These are phyloP conservation scores for Apiospora marii DNA, from an alignment of 2,329 filamentous ascomycete genomes.

Conservation along the genomic window DNA sequence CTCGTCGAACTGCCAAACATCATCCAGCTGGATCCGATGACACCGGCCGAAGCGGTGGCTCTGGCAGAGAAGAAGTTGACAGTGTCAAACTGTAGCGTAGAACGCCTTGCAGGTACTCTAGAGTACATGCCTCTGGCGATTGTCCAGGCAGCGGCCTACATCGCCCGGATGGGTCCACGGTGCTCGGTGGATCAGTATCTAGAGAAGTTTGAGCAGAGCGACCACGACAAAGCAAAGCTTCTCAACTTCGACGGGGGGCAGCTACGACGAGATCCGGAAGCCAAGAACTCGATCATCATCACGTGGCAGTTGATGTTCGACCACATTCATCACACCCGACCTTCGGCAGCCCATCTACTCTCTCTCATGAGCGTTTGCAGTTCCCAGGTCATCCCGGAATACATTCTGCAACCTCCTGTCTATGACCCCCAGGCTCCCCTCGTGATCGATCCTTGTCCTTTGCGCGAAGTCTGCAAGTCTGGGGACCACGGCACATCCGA, in stretches of 20 bases:
- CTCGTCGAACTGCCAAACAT: slow-evolving; percentile 36
- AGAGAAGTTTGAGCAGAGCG: slow-evolving; percentile 43
- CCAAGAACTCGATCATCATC: slow-evolving; percentile 44
- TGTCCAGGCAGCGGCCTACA: slow-evolving; percentile 45
- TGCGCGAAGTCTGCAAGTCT: no score
- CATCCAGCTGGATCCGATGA: slow-evolving; percentile 41
- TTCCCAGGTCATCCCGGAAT: slow-evolving; percentile 48
- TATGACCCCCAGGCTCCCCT: no score
- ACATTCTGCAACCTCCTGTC: no score
- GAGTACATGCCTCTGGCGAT: slow-evolving; percentile 45
- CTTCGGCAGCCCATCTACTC: slow-evolving; percentile 50
- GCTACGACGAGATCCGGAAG: slow-evolving; percentile 43
- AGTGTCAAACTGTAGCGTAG: slow-evolving; percentile 27
- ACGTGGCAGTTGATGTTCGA: slow-evolving; percentile 49
- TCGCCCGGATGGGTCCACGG: slow-evolving; percentile 36
- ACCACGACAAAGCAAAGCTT: slow-evolving; percentile 39
- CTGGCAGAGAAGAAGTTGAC: slow-evolving; percentile 42
- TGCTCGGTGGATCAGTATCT: slow-evolving; percentile 49
- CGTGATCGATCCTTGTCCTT: no score
- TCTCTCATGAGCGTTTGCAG: slow-evolving; percentile 57
- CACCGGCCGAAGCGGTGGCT: slow-evolving; percentile 33
- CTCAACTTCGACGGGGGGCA: slow-evolving; percentile 41
- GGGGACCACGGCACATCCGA: neutral
- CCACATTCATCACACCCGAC: slow-evolving; percentile 43
- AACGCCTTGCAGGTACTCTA: slow-evolving; percentile 39